phyloP scores from a whole-genome alignment of 331 rosid genomes.

The Stylosanthes scabra region DNA sequence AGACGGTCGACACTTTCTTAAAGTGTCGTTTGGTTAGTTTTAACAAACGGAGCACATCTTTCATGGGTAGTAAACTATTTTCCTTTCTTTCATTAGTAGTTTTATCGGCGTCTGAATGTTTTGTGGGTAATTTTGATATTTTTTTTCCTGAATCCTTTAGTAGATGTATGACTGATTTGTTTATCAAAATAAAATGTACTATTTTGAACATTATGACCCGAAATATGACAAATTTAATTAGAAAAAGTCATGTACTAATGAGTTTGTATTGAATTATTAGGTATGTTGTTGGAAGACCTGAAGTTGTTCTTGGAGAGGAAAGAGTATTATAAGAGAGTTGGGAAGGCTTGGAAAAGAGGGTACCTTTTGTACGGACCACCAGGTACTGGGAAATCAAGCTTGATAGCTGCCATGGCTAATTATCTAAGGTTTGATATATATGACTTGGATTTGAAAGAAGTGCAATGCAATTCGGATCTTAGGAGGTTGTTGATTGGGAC shows the following conservation, averaged over 20 bases:
- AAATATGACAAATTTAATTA: too few species aligned
- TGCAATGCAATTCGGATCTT: slow-evolving; percentile 64
- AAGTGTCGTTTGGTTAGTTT: too few species aligned
- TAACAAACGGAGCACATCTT: too few species aligned
- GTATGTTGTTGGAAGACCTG: slow-evolving; percentile 50
- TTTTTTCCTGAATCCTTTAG: too few species aligned
- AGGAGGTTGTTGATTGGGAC: slow-evolving; percentile 62
- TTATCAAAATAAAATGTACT: too few species aligned
- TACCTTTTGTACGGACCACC: slow-evolving; percentile 63
- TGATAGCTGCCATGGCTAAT: slow-evolving; percentile 70
- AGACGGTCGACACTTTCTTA: too few species aligned
- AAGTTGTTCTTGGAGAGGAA: slow-evolving; percentile 50
- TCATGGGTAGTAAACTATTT: too few species aligned
- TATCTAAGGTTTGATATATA: slow-evolving; percentile 56
- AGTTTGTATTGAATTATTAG: not conserved
- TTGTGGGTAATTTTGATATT: too few species aligned
- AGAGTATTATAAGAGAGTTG: slow-evolving; percentile 60
- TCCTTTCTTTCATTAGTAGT: too few species aligned
- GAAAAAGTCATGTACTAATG: not conserved
- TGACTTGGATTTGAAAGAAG: slow-evolving; percentile 67
- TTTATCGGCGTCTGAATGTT: too few species aligned
- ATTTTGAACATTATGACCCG: too few species aligned
- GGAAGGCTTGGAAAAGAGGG: slow-evolving; percentile 73
- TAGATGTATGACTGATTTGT: too few species aligned
- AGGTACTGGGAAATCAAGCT: slow-evolving; percentile 65